Evolutionary conservation across 2,329 filamentous ascomycete species (phyloP).

Genomic region (Penicillium verrucosum): DNA sequence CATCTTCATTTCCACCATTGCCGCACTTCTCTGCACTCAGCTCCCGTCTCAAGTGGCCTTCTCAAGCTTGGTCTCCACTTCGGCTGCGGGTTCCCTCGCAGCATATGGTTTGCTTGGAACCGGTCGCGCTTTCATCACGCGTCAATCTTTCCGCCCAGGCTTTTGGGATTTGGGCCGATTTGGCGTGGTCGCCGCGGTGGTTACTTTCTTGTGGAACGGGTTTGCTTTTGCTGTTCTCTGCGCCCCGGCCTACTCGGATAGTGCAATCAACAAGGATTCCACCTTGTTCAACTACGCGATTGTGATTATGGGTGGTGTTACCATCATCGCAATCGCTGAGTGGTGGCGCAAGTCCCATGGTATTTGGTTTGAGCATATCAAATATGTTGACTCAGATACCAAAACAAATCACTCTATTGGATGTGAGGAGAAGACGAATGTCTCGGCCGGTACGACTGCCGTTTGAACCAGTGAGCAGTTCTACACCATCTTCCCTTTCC

Average conservation of each 20-base stretch:
- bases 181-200: conserved; percentile 43
- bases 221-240: conserved; percentile 47
- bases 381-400: conserved; percentile 11
- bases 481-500: not conserved
- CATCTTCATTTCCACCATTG: conserved; percentile 51
- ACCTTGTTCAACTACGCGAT: conserved; percentile 37
- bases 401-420: conserved; percentile 7
- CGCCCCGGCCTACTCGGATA: conserved; percentile 37
- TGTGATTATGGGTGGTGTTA: conserved; percentile 45
- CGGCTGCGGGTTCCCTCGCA: conserved; percentile 45
- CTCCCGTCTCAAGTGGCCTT: conserved; percentile 50
- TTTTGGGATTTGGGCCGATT: conserved; percentile 44
- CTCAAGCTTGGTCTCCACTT: conserved; percentile 47
- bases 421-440: not conserved
- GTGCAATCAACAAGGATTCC: conserved; percentile 18
- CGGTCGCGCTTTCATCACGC: conserved; percentile 43
- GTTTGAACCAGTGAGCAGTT: conserved; percentile 2
- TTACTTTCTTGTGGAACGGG: conserved; percentile 46
- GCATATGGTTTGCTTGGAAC: conserved; percentile 47
- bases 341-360: conserved; percentile 24
- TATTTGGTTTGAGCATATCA: conserved; percentile 22
- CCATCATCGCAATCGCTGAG: conserved; percentile 22
- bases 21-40: conserved; percentile 54
- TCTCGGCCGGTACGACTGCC: not conserved
- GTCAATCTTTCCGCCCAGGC: conserved; percentile 43